phyloP scores from a whole-genome alignment of 140 eudicot genomes.

The Bidens hawaiensis region DNA sequence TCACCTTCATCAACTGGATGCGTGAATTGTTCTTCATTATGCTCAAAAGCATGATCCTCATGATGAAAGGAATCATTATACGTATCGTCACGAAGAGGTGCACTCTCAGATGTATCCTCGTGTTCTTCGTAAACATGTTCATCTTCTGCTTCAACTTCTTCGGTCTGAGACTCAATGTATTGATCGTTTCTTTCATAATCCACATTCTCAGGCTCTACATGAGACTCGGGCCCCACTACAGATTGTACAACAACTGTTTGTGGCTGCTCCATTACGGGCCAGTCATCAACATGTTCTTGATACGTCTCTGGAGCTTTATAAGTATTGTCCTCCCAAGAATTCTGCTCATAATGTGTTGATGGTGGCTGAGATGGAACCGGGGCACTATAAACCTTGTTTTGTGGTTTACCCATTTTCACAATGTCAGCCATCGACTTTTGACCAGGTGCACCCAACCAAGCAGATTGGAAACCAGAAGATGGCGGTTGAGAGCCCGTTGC shows the following conservation, averaged over 20 bases:
- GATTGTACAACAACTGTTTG: constrained; percentile 33
- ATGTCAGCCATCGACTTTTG: constrained; percentile 85
- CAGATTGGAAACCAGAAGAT: constrained; percentile 52
- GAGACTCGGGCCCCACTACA: constrained; percentile 25
- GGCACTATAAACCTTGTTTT: constrained; percentile 36
- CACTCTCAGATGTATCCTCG: constrained; percentile 49
- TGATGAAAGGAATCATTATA: constrained; percentile 48
- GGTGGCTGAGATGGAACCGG: constrained; percentile 37
- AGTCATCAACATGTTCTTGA: constrained; percentile 54
- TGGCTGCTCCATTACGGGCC: constrained; percentile 83
- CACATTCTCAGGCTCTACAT: constrained; percentile 43
- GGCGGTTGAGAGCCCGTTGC: constrained; percentile 39
- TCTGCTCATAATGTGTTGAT: constrained; percentile 31
- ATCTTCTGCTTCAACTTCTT: constrained; percentile 50
- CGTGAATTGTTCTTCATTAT: constrained; percentile 40
- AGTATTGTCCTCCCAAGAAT: constrained; percentile 24
- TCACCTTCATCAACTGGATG: constrained; percentile 53
- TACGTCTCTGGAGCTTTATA: constrained; percentile 38
- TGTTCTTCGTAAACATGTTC: constrained; percentile 43
- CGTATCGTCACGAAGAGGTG: constrained; percentile 42
- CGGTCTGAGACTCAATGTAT: constrained; percentile 30
- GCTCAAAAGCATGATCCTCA: too few relatives aligned
- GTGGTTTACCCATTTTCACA: constrained; percentile 90
- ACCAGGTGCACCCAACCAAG: constrained; percentile 68
- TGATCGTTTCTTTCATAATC: constrained; percentile 43